Conservation (phyloP, 2,329 filamentous ascomycete species). For the Zymoseptoria passerinii region DNA sequence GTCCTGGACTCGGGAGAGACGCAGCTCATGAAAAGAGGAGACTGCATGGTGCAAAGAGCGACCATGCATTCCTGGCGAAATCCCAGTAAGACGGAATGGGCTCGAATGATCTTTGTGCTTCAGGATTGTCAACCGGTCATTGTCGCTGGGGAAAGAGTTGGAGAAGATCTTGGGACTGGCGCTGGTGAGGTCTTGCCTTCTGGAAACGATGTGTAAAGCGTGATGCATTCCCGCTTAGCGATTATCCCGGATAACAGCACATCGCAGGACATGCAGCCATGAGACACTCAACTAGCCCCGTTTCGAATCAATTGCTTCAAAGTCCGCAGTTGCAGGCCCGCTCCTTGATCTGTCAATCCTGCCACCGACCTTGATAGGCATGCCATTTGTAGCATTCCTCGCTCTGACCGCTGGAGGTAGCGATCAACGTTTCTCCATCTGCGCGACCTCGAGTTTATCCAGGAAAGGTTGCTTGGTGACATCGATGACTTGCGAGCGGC, state of each 20-base stretch:
- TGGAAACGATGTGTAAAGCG: slow-evolving; percentile 10
- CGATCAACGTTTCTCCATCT: no score
- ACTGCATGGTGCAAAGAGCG: slow-evolving; percentile 33
- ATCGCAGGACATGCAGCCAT: not conserved
- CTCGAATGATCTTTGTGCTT: slow-evolving; percentile 30
- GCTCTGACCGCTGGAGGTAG: no score
- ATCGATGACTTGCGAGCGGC: no score
- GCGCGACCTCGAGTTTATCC: no score
- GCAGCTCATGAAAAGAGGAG: slow-evolving; percentile 28
- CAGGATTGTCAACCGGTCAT: slow-evolving; percentile 25
- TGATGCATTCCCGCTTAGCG: not conserved
- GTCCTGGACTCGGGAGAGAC: slow-evolving; percentile 29
- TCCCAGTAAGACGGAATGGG: slow-evolving; percentile 26
- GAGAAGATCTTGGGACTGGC: slow-evolving; percentile 24
- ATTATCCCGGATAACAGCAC: not conserved
- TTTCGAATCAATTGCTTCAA: no score
- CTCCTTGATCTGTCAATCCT: no score
- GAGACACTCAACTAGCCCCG: not conserved
- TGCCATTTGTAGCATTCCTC: no score
- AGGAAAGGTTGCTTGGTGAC: no score
- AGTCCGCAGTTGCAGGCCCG: no score
- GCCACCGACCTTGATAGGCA: no score
- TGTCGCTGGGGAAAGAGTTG: slow-evolving; percentile 23
- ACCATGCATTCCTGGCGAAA: slow-evolving; percentile 33
- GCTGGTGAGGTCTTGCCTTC: slow-evolving; percentile 12